These are phyloP conservation scores for Marasmius fiardii DNA, from an alignment of 1,284 basidiomycete species.

Conservation along the genomic window DNA sequence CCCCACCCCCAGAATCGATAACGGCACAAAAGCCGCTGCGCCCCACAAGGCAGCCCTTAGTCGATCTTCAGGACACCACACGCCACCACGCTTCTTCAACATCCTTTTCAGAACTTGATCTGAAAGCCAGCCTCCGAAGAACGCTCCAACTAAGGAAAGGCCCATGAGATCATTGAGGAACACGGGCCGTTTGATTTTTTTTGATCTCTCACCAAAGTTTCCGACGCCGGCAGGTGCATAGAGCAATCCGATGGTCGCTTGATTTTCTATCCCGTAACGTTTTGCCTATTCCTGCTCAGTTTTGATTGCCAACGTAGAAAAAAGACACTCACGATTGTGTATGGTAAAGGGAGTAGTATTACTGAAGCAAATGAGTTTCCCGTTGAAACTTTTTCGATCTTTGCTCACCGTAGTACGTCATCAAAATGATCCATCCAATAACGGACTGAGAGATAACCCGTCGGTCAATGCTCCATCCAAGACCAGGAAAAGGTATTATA, in stretches of 20 bases:
- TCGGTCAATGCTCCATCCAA: slow-evolving; percentile 10
- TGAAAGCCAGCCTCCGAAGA: slow-evolving; percentile 48
- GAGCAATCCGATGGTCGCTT: slow-evolving; percentile 56
- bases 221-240: no score
- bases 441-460: slow-evolving; percentile 31
- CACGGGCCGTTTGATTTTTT: background rate
- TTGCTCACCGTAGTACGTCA: slow-evolving; percentile 41
- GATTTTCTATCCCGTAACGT: slow-evolving; percentile 56
- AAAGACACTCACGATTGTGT: slow-evolving; percentile 15
- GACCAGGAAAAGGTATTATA: background rate
- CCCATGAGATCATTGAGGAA: background rate
- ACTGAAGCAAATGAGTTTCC: slow-evolving; percentile 25
- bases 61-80: slow-evolving; percentile 58
- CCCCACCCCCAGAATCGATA: slow-evolving; percentile 35
- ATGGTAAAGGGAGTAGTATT: slow-evolving; percentile 36
- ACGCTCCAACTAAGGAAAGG: slow-evolving; percentile 41
- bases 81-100: slow-evolving; percentile 43
- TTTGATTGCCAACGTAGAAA: background rate
- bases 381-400: no score
- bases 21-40: slow-evolving; percentile 18
- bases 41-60: slow-evolving; percentile 36
- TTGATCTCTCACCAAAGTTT: slow-evolving; percentile 46
- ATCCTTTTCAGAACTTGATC: slow-evolving; percentile 45
- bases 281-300: no score
- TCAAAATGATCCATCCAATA: slow-evolving; percentile 30